These are phyloP conservation scores for Fusarium austroafricanum DNA, from an alignment of 2,329 filamentous ascomycete species.

Conservation along the genomic window DNA sequence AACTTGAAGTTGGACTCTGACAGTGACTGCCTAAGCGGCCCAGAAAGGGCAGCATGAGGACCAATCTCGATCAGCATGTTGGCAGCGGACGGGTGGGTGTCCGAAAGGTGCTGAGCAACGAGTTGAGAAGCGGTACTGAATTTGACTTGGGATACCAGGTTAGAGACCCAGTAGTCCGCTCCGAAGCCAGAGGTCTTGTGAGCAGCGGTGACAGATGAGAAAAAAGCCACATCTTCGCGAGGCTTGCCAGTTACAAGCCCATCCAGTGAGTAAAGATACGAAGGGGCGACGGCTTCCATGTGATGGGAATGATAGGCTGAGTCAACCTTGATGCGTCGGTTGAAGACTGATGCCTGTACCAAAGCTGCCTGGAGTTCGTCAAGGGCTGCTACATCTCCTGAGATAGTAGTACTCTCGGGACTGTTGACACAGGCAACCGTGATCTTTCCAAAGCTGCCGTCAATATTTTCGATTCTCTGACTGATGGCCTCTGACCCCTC, in stretches of 20 bases:
- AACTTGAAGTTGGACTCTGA: conserved; percentile 17
- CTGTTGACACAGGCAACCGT: conserved; percentile 43
- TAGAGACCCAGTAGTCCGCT: no score
- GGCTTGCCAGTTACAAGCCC: neutral
- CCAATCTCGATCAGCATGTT: no score
- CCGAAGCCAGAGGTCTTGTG: no score
- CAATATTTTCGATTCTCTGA: neutral
- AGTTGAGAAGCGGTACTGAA: no score
- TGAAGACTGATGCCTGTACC: conserved; percentile 38
- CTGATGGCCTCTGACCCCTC: neutral
- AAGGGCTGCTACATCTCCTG: conserved; percentile 41
- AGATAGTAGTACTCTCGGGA: conserved; percentile 40
- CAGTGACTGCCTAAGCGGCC: no score
- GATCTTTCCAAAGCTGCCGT: neutral
- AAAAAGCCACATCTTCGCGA: conserved; percentile 4
- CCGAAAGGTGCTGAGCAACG: no score
- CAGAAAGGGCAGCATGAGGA: no score
- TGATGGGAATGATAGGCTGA: conserved; percentile 57
- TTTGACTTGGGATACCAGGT: no score
- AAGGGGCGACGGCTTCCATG: conserved; percentile 45
- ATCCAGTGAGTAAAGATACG: neutral
- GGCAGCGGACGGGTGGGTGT: no score
- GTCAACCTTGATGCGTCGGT: conserved; percentile 51
- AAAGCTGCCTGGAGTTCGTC: conserved; percentile 30
- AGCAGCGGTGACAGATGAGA: conserved; percentile 4